phyloP scores from a whole-genome alignment of 805 yeast species.

The Lachancea fermentati region DNA sequence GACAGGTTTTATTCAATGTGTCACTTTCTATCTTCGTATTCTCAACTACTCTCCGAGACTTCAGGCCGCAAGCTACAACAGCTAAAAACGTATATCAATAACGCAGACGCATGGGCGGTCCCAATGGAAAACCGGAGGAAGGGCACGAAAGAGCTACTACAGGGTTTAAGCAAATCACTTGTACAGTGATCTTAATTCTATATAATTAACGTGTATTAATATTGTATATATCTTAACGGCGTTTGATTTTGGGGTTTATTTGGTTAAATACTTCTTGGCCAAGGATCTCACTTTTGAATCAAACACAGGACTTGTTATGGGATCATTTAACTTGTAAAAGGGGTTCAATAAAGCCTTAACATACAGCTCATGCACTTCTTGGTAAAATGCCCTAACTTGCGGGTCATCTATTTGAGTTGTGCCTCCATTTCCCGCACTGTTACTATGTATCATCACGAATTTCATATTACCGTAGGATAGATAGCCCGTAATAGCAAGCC shows the following conservation, averaged over 20 bases:
- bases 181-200: slow-evolving; percentile 5
- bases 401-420: slow-evolving; percentile 47
- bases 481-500: slow-evolving; percentile 74
- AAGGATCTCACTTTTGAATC: slow-evolving; percentile 65
- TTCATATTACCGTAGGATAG: slow-evolving; percentile 85
- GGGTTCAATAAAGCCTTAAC: slow-evolving; percentile 83
- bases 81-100: slow-evolving; percentile 15
- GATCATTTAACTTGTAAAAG: slow-evolving; percentile 71
- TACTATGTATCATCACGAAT: slow-evolving; percentile 64
- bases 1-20: slow-evolving; percentile 20
- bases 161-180: slow-evolving; percentile 23
- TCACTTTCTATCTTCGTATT: slow-evolving; percentile 22
- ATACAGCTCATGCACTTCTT: slow-evolving; percentile 81
- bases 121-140: slow-evolving; percentile 6
- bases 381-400: slow-evolving; percentile 73
- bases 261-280: slow-evolving; percentile 69
- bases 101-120: slow-evolving; percentile 1
- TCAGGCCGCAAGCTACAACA: slow-evolving; percentile 15
- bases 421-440: slow-evolving; percentile 29
- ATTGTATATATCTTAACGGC: neutral
- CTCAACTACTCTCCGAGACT: slow-evolving; percentile 16
- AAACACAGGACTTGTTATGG: slow-evolving; percentile 67
- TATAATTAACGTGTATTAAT: slow-evolving; percentile 8
- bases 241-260: slow-evolving; percentile 5
- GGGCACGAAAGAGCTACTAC: slow-evolving; percentile 17